Base-by-base conservation (phyloP, 2,329 filamentous ascomycete species). In the Penicillium sp. region DNA sequence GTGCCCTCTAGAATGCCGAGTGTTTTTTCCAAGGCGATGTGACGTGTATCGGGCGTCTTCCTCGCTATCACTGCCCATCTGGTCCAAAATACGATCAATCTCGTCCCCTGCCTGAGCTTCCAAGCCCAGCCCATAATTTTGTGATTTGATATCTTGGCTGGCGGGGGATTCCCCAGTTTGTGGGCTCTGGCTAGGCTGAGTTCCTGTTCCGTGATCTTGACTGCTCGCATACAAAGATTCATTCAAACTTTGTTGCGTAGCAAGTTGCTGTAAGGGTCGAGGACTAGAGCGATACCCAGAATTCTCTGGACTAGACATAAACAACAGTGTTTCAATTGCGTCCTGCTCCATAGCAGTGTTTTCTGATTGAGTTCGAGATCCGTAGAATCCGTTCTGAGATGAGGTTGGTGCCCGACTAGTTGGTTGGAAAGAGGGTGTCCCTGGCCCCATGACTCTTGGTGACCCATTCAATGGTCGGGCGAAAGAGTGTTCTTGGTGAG, bases 281-380 rank as follows among this genome's bases (percentile, higher is more conserved):
- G 73, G 72, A 47, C 66, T 69, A 8, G 74, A 67, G 39, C 73
- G 73, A 55, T 76, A 77, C 1, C 74, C 75, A 5, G 77, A 78
- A 50, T 79, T 77, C 28, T 74, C 77, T 1, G 78, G 78, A 50
- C 78, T 81, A 36, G 77, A 78, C 78, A 80, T 79, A 63, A 79
- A 79, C 8, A 80, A 63, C 9, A 80, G 62, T 0, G 77, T 79
- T 63, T 81, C 78, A n/a, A 80, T 78, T 10, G 78, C 78, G 55
- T 81, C 78, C 55, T 79, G 74, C 58, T 81, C 78, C 75, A 79
- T 79, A 1, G 73, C 70, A 14, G 75, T 74, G 48, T 71, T 78
- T 56, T 77, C 74, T 42, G 73, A 75, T 5, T 75, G 71, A 0
- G 72, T 75, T 43, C 71, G 65, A 58, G 69, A 51, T 61, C 69